phyloP scores from a whole-genome alignment of 2,329 filamentous ascomycete genomes.

The Rhexocercosporidium sp. region DNA sequence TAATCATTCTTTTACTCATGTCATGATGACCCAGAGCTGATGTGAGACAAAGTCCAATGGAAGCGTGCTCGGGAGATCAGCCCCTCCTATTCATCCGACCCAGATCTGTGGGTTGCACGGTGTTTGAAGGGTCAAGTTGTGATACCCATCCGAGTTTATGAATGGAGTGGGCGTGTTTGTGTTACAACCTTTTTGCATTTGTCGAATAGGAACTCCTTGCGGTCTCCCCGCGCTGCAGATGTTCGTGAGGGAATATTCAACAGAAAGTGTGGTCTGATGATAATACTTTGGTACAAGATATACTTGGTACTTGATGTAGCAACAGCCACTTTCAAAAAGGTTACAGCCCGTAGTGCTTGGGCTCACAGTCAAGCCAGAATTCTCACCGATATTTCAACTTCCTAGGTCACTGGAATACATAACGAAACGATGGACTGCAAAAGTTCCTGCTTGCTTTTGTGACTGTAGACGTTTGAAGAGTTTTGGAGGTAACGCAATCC shows the following conservation, averaged over 20 bases:
- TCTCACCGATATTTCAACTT: too few relatives aligned
- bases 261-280: not conserved
- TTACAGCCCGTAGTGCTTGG: too few relatives aligned
- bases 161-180: not conserved
- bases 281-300: not conserved
- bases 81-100: not conserved
- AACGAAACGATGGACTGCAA: too few relatives aligned
- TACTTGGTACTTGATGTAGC: not conserved
- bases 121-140: constrained; percentile 3
- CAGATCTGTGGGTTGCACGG: constrained; percentile 11
- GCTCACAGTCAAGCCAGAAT: too few relatives aligned
- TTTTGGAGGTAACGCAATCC: too few relatives aligned
- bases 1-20: not conserved
- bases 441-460: too few relatives aligned
- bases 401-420: too few relatives aligned
- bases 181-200: not conserved
- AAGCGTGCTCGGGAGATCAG: constrained; percentile 3
- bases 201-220: constrained; percentile 4
- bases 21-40: constrained; percentile 8
- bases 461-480: too few relatives aligned
- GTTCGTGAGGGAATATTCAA: not conserved
- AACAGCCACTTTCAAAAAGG: too few relatives aligned
- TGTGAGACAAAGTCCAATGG: not conserved
- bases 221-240: not conserved
- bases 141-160: not conserved